These are phyloP conservation scores for Wickerhamomyces tratensis DNA, from an alignment of 805 yeast genomes.

Conservation along the genomic window DNA sequence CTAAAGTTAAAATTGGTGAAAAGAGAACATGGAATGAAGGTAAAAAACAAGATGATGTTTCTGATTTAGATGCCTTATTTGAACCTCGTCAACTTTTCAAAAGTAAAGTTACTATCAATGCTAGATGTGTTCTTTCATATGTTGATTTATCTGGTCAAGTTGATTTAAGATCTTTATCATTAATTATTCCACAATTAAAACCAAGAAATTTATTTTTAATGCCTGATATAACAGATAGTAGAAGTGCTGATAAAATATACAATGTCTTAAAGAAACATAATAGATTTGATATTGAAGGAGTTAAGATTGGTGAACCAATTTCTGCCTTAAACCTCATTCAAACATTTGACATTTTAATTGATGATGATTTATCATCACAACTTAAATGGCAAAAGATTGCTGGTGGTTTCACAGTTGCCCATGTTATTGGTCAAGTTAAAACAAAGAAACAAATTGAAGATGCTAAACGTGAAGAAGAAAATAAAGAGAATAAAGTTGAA, in stretches of 20 bases:
- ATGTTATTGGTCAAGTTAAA: conserved; percentile 59
- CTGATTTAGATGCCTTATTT: conserved; percentile 38
- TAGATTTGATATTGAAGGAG: conserved; percentile 22
- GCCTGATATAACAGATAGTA: conserved; percentile 29
- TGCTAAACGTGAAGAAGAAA: conserved; percentile 6
- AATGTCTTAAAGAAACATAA: conserved; percentile 15
- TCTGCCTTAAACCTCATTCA: conserved; percentile 45
- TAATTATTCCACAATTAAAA: conserved; percentile 69
- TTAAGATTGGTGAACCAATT: conserved; percentile 28
- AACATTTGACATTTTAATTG: conserved; percentile 56
- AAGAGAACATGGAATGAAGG: conserved; percentile 26
- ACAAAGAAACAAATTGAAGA: conserved; percentile 12
- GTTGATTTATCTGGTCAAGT: conserved; percentile 80
- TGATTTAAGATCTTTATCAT: conserved; percentile 70
- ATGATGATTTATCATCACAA: conserved; percentile 47
- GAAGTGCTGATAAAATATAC: conserved; percentile 6
- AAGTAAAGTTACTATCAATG: conserved; percentile 25
- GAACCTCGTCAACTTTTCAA: conserved; percentile 39
- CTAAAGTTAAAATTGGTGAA: conserved; percentile 21
- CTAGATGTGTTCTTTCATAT: conserved; percentile 64
- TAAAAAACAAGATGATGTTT: conserved; percentile 41
- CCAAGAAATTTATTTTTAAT: conserved; percentile 63
- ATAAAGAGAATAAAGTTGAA: conserved; percentile 7
- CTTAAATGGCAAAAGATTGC: conserved; percentile 79
- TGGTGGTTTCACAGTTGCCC: conserved; percentile 76